Conservation (phyloP, 768 basidiomycete species). For the Psilocybe subaeruginosa region DNA sequence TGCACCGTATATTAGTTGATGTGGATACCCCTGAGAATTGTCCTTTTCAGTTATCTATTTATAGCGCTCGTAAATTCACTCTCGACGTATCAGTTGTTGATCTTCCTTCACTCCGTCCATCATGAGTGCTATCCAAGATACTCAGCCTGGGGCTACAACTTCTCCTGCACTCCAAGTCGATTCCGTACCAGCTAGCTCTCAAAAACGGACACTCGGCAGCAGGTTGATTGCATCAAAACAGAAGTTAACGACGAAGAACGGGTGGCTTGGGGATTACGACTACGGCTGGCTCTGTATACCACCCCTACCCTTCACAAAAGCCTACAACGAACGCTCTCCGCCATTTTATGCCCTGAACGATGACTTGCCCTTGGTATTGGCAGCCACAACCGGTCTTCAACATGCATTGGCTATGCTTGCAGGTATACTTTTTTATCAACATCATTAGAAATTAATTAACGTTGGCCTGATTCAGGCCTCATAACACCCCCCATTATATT, state of each 20-base stretch:
- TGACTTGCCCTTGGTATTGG: conserved; percentile 72
- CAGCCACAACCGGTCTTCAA: conserved; percentile 70
- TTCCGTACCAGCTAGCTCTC: not conserved
- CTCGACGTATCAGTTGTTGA: not conserved
- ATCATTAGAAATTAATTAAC: not conserved
- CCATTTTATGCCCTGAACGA: conserved; percentile 78
- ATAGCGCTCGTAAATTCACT: not conserved
- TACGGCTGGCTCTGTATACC: conserved; percentile 61
- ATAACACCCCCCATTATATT: conserved; percentile 86
- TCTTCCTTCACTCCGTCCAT: conserved; percentile 4
- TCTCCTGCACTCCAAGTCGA: not conserved
- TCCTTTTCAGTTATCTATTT: not conserved
- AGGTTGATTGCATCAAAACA: conserved; percentile 1
- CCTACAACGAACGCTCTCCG: conserved; percentile 41
- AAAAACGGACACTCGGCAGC: not conserved
- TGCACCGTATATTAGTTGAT: too few species aligned
- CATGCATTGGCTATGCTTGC: conserved; percentile 83
- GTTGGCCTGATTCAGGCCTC: conserved; percentile 27
- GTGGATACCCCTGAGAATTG: too few species aligned
- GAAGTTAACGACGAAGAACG: conserved; percentile 4
- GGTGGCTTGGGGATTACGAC: conserved; percentile 15
- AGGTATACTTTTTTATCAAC: conserved; percentile 30
- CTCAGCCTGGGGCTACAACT: not conserved
- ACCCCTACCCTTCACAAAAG: conserved; percentile 54
- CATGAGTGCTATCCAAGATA: conserved; percentile 8